A percentile compares a stretch with the other conserved stretches of the same genome.
These are phyloP conservation scores for Purpureocillium takamizusanense DNA, from an alignment of 2,329 filamentous ascomycete genomes.

Conservation along the genomic window DNA sequence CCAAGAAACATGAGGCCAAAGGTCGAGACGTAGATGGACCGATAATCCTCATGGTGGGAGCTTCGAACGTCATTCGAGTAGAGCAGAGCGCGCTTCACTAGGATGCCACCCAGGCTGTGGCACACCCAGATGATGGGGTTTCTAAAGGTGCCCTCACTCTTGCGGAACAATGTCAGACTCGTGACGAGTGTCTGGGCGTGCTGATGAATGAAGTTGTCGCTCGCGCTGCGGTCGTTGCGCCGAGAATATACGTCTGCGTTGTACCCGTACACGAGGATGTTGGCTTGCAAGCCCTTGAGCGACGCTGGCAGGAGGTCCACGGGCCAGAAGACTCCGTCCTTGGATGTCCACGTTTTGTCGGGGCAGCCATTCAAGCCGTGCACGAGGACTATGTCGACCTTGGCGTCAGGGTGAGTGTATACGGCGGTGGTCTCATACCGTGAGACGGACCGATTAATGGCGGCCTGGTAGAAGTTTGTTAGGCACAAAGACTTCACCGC, in stretches of 20 bases:
- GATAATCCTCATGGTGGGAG: slow-evolving; percentile 52
- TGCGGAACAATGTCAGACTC: slow-evolving; percentile 53
- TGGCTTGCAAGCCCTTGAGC: slow-evolving; percentile 46
- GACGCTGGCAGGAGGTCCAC: slow-evolving; percentile 54
- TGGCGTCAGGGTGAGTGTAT: slow-evolving; percentile 48
- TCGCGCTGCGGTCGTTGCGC: slow-evolving; percentile 42
- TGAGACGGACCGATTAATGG: slow-evolving; percentile 15
- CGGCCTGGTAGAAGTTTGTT: slow-evolving; percentile 25
- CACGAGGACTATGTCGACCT: slow-evolving; percentile 59
- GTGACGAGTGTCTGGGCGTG: slow-evolving; percentile 62
- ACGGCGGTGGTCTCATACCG: slow-evolving; percentile 52
- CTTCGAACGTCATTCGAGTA: slow-evolving; percentile 54
- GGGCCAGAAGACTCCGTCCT: slow-evolving; percentile 59
- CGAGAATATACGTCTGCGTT: slow-evolving; percentile 55
- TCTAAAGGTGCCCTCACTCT: slow-evolving; percentile 42
- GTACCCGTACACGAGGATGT: slow-evolving; percentile 65
- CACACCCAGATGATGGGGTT: slow-evolving; percentile 69
- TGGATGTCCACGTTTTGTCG: slow-evolving; percentile 51
- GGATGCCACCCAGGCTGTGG: slow-evolving; percentile 64
- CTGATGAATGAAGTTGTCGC: slow-evolving; percentile 59
- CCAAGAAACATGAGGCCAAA: slow-evolving; percentile 71
- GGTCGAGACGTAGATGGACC: slow-evolving; percentile 64
- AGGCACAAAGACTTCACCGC: too few species aligned
- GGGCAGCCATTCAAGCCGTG: slow-evolving; percentile 63
- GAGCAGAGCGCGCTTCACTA: slow-evolving; percentile 61